Evolutionary conservation across 78 protist species (phyloP), one percentile per base, ranked within the genome.

Genomic region (Dictyostelium discoideum): DNA sequence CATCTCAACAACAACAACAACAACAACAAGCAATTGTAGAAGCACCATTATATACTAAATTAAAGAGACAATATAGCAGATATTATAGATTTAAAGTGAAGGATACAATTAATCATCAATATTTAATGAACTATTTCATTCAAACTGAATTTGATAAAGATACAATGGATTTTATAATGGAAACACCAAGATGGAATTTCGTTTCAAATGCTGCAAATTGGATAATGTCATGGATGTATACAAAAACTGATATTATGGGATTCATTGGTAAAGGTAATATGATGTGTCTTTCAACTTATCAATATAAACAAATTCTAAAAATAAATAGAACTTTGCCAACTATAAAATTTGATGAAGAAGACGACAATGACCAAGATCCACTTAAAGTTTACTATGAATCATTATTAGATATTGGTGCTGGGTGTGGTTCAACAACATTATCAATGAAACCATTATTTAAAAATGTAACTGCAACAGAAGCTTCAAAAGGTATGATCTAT

Each of bases 401-500:
- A 26, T 65, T 89, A 39, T 84, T 95, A n/a, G 97, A 95, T 88
- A 84, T 95, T 63, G 97, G 97, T 46, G 85, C 96, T 0, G 97
- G 97, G 1, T 92, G 94, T 84, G 97, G 97, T 20, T 13, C 78
- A 73, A 88, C 89, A 2, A 92, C 97, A 3, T 18, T 42, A 1
- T 78, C 20, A 6, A 29, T 95, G 26, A 16, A 11, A 24, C 95
- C 95, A 29, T 37, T 92, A 24, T 95, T 95, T 50, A n/a, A 26
- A 76, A 29, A 77, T 16, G 86, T 88, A 8, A 11, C 39, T 8
- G 92, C 92, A 46, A 95, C 97, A 3, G 97, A 95, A 44, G 97
- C 86, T 26, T 84, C 95, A 10, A 63, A 57, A 32, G 86, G 85
- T 16, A 95, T 95, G 97, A 22, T 81, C 20, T 74, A 84, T 50